A percentile compares a stretch with the other conserved stretches of the same genome.
Evolutionary conservation across 2,329 filamentous ascomycete species (phyloP).

Genomic region (Magnaporthales sp.): DNA sequence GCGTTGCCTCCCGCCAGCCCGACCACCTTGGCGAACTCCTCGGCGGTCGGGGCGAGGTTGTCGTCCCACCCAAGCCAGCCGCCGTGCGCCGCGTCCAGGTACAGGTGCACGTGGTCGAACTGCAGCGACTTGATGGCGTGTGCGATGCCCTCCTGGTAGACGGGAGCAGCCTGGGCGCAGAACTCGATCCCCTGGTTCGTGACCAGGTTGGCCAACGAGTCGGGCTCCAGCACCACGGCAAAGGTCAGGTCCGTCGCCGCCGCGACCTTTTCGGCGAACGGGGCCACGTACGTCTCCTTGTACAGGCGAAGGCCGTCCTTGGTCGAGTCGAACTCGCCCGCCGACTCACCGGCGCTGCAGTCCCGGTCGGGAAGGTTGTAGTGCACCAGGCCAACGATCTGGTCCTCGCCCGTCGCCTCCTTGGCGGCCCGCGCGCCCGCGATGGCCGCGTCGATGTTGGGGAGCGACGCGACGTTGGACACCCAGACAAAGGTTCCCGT

Average conservation of each 20-base stretch:
- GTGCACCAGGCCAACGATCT: slow-evolving; percentile 33
- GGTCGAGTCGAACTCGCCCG: slow-evolving; percentile 28
- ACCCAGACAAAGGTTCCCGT: slow-evolving; percentile 35
- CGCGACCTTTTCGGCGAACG: slow-evolving; percentile 26
- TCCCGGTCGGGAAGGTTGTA: slow-evolving; percentile 37
- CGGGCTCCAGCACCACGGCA: slow-evolving; percentile 34
- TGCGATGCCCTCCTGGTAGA: slow-evolving; percentile 32
- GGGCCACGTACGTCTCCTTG: slow-evolving; percentile 30
- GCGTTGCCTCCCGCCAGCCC: slow-evolving; percentile 17
- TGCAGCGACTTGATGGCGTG: slow-evolving; percentile 30
- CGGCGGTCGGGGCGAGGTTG: slow-evolving; percentile 28
- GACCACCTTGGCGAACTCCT: slow-evolving; percentile 29
- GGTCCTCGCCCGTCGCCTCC: slow-evolving; percentile 22
- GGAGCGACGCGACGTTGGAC: slow-evolving; percentile 24
- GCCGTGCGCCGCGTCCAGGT: slow-evolving; percentile 32
- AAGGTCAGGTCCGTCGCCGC: slow-evolving; percentile 29
- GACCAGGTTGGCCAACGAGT: slow-evolving; percentile 32
- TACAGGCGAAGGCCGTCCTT: slow-evolving; percentile 29
- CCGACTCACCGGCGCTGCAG: slow-evolving; percentile 32
- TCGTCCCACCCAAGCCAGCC: slow-evolving; percentile 33
- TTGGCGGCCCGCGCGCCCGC: slow-evolving; percentile 25
- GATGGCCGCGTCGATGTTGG: slow-evolving; percentile 29
- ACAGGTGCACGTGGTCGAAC: slow-evolving; percentile 26
- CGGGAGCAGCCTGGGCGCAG: slow-evolving; percentile 26
- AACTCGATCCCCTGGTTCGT: slow-evolving; percentile 27